Conservation (phyloP, 306 rosid species). For the Vigna reflexopilosa region DNA sequence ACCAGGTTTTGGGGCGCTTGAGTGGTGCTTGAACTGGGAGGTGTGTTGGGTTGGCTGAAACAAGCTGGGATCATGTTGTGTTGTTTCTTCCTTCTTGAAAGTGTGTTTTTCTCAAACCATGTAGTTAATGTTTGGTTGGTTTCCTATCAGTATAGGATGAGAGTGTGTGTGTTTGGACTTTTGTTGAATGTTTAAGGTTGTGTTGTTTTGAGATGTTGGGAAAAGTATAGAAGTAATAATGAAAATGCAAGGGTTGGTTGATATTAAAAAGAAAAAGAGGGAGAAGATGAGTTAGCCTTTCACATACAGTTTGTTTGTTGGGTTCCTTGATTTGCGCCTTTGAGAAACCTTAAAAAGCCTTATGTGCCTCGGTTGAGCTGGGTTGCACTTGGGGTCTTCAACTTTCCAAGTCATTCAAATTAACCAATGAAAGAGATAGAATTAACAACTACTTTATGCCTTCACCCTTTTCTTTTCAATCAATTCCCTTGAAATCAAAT, state of each 20-base stretch:
- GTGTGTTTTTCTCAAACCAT: conserved; percentile 45
- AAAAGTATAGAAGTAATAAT: conserved; percentile 46
- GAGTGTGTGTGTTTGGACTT: conserved; percentile 3
- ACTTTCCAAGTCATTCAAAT: conserved; percentile 48
- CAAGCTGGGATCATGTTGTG: conserved; percentile 74
- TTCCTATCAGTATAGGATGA: neutral
- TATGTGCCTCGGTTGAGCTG: conserved; percentile 48
- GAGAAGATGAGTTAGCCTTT: conserved; percentile 35
- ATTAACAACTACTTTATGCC: neutral
- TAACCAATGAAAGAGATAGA: conserved; percentile 3
- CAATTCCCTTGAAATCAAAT: neutral
- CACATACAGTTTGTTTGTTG: conserved; percentile 39
- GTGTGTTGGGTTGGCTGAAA: conserved; percentile 75
- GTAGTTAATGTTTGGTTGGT: neutral
- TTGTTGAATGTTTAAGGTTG: neutral
- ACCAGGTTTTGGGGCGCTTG: conserved; percentile 63
- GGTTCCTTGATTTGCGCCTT: conserved; percentile 68
- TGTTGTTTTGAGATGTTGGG: conserved; percentile 28
- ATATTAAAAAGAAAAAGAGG: conserved; percentile 21
- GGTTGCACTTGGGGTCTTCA: conserved; percentile 43
- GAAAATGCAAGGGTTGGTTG: conserved; percentile 40
- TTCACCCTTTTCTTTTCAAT: neutral
- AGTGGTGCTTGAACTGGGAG: conserved; percentile 49
- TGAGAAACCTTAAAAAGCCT: conserved; percentile 43
- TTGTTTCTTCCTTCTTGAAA: conserved; percentile 27